phyloP scores from a whole-genome alignment of 768 basidiomycete species.

The Pulveroboletus sp. region DNA sequence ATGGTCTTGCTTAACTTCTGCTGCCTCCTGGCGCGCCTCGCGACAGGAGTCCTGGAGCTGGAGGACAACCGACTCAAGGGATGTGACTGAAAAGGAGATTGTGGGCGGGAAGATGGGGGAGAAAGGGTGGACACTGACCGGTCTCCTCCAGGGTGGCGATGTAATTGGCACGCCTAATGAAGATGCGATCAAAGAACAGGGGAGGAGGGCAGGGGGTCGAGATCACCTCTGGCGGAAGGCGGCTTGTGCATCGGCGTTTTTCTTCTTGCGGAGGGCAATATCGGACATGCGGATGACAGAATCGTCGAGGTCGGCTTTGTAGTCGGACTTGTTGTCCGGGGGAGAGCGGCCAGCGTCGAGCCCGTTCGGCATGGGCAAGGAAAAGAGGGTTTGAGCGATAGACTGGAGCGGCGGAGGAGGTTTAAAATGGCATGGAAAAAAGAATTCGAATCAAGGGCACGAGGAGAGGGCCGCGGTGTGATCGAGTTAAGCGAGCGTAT shows the following conservation, averaged over 20 bases:
- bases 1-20: conserved; percentile 65
- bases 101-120: conserved; percentile 9
- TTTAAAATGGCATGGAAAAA: conserved; percentile 63
- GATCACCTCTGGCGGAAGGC: conserved; percentile 65
- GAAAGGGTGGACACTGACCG: conserved; percentile 34
- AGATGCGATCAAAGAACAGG: conserved; percentile 20
- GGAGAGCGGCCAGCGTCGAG: conserved; percentile 24
- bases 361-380: conserved; percentile 28
- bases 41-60: conserved; percentile 80
- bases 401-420: conserved; percentile 25
- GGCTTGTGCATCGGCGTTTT: conserved; percentile 87
- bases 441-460: conserved; percentile 65
- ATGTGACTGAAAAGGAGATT: conserved; percentile 54
- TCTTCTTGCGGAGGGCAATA: conserved; percentile 75
- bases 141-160: conserved; percentile 86
- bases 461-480: conserved; percentile 50
- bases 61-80: conserved; percentile 77
- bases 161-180: conserved; percentile 66
- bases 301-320: conserved; percentile 36
- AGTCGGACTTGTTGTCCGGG: conserved; percentile 36
- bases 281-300: conserved; percentile 49
- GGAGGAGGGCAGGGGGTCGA: background rate
- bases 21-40: conserved; percentile 56
- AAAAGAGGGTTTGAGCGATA: conserved; percentile 8
- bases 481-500: conserved; percentile 37